Conservation (phyloP, 192 early-diverging fungal species). For the Podila epicladia region DNA sequence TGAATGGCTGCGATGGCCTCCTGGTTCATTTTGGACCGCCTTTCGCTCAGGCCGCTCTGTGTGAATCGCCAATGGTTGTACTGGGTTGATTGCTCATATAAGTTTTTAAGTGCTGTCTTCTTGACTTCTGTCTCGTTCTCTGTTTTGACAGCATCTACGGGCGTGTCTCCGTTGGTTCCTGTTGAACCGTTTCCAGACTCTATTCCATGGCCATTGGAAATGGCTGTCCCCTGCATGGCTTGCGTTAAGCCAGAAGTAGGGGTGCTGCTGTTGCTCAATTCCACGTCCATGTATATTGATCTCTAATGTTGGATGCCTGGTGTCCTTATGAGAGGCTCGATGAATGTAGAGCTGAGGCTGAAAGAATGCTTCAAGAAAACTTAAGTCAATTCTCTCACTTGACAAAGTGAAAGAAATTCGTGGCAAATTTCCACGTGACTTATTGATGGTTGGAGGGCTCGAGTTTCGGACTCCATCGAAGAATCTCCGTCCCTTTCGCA, state of each 20-base stretch:
- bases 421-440: too few relatives aligned
- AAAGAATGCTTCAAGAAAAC: too few relatives aligned
- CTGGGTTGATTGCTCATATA: slow-evolving; percentile 79
- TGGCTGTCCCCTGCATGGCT: neutral
- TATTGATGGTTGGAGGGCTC: too few relatives aligned
- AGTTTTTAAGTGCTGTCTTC: slow-evolving; percentile 37
- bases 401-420: too few relatives aligned
- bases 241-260: neutral
- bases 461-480: neutral
- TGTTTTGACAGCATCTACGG: neutral
- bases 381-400: too few relatives aligned
- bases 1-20: slow-evolving; percentile 67
- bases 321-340: slow-evolving; percentile 2
- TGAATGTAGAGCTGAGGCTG: neutral
- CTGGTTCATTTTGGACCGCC: slow-evolving; percentile 66
- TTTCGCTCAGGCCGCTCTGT: slow-evolving; percentile 59
- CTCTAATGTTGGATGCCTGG: neutral
- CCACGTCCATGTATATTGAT: neutral
- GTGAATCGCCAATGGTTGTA: slow-evolving; percentile 80
- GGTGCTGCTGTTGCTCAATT: neutral
- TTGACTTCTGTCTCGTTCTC: slow-evolving; percentile 1
- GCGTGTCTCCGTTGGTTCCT: neutral
- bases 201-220: neutral
- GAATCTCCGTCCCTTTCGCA: neutral
- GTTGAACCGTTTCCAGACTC: neutral